Evolutionary conservation across 345 rosid species (phyloP).

Genomic region (Dipteronia sinensis): DNA sequence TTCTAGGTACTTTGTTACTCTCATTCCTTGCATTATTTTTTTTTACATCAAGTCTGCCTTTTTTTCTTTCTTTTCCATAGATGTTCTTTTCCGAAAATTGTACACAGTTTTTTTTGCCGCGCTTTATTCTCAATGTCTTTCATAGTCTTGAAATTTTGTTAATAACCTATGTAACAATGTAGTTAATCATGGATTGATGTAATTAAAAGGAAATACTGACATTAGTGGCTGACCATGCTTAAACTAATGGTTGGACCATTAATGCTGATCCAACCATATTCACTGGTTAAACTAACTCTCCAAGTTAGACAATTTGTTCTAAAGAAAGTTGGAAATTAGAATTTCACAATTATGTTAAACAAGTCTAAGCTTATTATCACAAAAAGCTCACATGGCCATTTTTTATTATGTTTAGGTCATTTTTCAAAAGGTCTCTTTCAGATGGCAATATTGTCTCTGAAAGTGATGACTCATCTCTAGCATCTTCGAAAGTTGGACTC

Average conservation of each 20-base stretch:
- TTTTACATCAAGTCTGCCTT: not conserved
- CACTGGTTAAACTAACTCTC: not conserved
- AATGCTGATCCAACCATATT: not conserved
- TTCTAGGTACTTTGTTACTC: constrained; percentile 43
- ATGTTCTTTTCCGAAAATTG: not conserved
- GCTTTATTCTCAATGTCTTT: not conserved
- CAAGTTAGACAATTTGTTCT: not conserved
- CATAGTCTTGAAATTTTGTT: not conserved
- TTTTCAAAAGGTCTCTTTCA: constrained; percentile 76
- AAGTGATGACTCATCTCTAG: constrained; percentile 41
- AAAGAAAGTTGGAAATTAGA: not conserved
- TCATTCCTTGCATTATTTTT: not conserved
- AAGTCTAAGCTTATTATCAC: not conserved
- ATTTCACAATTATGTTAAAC: not conserved
- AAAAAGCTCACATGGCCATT: constrained; percentile 16
- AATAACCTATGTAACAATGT: not conserved
- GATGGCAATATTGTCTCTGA: constrained; percentile 72
- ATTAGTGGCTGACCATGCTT: not conserved
- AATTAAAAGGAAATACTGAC: not conserved
- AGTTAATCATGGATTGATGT: not conserved
- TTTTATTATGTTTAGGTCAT: constrained; percentile 42
- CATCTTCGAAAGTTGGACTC: constrained; percentile 35
- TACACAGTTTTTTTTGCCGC: not conserved
- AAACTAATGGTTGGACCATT: not conserved
- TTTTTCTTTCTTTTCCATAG: not conserved